Conservation (phyloP, 495 filamentous ascomycete species). For the Diplogelasinospora grovesii region DNA sequence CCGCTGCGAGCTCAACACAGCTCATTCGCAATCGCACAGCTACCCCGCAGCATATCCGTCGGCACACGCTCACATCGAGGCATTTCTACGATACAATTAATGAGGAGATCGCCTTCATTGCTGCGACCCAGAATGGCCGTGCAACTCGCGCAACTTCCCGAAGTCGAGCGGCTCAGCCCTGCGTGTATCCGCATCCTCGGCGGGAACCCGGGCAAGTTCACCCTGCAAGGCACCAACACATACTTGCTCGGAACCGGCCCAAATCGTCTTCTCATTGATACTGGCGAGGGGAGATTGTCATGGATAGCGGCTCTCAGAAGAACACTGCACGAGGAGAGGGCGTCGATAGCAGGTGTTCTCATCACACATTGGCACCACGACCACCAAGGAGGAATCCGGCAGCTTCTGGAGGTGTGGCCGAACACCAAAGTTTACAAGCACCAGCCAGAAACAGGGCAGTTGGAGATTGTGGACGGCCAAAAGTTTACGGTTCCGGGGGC, state of each 20-base stretch:
- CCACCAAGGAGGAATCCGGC: slow-evolving; percentile 66
- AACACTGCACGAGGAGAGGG: slow-evolving; percentile 58
- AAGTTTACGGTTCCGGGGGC: slow-evolving; percentile 68
- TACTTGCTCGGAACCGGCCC: slow-evolving; percentile 71
- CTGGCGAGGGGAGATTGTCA: slow-evolving; percentile 59
- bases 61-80: too few species aligned
- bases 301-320: slow-evolving; percentile 55
- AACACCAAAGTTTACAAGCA: slow-evolving; percentile 49
- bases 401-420: slow-evolving; percentile 59
- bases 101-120: too few species aligned
- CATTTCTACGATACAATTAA: too few species aligned
- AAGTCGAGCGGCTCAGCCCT: slow-evolving; percentile 59
- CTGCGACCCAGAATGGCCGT: slow-evolving; percentile 27
- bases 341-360: slow-evolving; percentile 56
- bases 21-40: too few species aligned
- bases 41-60: too few species aligned
- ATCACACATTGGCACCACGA: slow-evolving; percentile 91
- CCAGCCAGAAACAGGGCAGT: slow-evolving; percentile 41
- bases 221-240: slow-evolving; percentile 68
- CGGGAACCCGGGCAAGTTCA: slow-evolving; percentile 72
- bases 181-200: slow-evolving; percentile 68
- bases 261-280: slow-evolving; percentile 69
- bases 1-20: too few species aligned
- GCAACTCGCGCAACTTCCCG: slow-evolving; percentile 46
- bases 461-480: slow-evolving; percentile 62